Evolutionary conservation across 768 basidiomycete genomes (phyloP), one percentile per base, ranked within the genome.

Genomic region (Pleurotus citrinopileatus): DNA sequence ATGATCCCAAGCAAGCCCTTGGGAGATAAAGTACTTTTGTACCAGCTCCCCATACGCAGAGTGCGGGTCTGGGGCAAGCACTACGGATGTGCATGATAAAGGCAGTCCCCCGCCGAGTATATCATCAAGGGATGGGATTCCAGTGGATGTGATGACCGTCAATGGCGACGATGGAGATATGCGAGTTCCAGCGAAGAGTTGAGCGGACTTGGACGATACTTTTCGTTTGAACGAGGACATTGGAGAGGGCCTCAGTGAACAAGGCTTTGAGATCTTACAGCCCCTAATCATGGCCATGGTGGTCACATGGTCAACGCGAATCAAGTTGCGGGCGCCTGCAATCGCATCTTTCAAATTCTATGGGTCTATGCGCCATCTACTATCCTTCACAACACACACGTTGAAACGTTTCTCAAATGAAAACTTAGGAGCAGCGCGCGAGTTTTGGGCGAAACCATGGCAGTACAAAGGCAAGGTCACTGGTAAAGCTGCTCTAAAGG

Each of bases 111-210:
- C 94, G 52, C 94, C 94, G 34, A 98, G 83, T 57, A 98, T 82
- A 65, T 98, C 97, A 68, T 99, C 97, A 19, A 99, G 77, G 10
- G 94, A 94, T 23, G 93, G 86, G 7, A 98, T 83, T 2, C 97
- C 97, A 3, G 91, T 91, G 1, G 95, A 95, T 5, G 81, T 84
- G 56, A 87, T 71, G 53, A 76, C 62, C 0, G 81, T 86, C 17
- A 77, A 72, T 32, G 75, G 66, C 3, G 86, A 82, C 26, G 77
- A 75, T 4, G 85, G 77, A 13, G 80, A 88, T 28, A 74, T 52
- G 29, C 80, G 82, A 38, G 86, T 86, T 10, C 86, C 87, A 12
- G 73, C 59, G 38, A 75, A 72, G 26, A 69, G 65, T 32, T 64
- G 64, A 7, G 68, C 57, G 36, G 74, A 74, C 59, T 80, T 83